Base-by-base conservation (phyloP, 768 basidiomycete genomes). In the Gymnopilus junonius region DNA sequence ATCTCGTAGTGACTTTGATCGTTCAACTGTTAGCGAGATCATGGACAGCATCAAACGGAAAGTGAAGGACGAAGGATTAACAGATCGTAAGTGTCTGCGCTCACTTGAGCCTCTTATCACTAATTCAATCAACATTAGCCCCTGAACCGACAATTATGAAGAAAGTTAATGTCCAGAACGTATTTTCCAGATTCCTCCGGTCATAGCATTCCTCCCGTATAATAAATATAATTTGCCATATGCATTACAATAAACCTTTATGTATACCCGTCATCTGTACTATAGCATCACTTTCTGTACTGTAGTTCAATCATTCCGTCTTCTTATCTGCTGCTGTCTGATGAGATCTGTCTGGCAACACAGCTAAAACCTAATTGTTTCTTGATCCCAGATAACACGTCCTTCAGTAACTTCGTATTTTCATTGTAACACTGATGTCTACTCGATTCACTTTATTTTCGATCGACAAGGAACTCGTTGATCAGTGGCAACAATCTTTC, bases 21-120 rank as follows among this genome's bases (percentile, higher is more conserved):
- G 94, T n/a, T 87, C 90, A 1, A 87, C 88, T 14, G 92, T 90
- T 17, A 90, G 80, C 68, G 96, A 99, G 62, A 91, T 97, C 32
- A 95, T 97, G 91, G 96, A 97, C 12, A 93, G 92, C 61, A 83
- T 98, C 67, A 93, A 91, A 74, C 85, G 94, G 53, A 98, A 95
- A 75, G 92, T 95, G 7, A 95, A 92, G 74, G 95, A 97, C 29
- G 95, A 98, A 71, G 85, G 85, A 4, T 69, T 95, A 62, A 82
- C 83, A 45, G 93, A 94, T 77, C 93, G 93, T 94, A 75, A 80
- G 92, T 85, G 15, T 42, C 40, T 27, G 17, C 39, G 35, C 17
- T 25, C 1, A 59, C 17, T 25, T 46, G 32, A 25, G 53, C 23
- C 15, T 27, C 34, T 23, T 34, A 53, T 59, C 34, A 32, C 60